phyloP scores from a whole-genome alignment of 306 rosid species.

The Mimosa pudica region DNA sequence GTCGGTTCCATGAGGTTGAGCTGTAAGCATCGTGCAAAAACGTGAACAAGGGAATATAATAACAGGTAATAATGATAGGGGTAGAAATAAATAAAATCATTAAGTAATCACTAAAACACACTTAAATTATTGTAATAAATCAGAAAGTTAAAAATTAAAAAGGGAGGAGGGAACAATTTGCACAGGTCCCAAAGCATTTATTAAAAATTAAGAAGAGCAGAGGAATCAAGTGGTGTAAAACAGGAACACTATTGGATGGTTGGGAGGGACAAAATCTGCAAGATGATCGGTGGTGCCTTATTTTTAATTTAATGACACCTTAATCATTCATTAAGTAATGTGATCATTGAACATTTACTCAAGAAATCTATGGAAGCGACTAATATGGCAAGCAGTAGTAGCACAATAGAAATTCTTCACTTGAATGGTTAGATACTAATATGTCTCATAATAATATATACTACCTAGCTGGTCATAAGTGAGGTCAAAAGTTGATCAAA shows the following conservation, averaged over 20 bases:
- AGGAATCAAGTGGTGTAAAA: conserved; percentile 69
- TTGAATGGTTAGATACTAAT: too few relatives aligned
- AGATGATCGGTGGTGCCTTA: conserved; percentile 39
- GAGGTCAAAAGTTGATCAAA: too few relatives aligned
- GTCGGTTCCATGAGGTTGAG: conserved; percentile 53
- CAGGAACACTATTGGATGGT: conserved; percentile 56
- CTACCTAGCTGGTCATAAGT: too few relatives aligned
- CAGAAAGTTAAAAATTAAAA: conserved; percentile 14
- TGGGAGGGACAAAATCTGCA: conserved; percentile 54
- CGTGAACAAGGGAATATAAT: conserved; percentile 75
- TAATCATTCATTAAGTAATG: conserved; percentile 36
- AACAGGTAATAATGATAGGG: conserved; percentile 47
- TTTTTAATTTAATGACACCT: conserved; percentile 8
- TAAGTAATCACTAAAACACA: conserved; percentile 34
- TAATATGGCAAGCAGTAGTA: background rate
- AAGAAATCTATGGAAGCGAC: background rate
- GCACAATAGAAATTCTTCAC: too few relatives aligned
- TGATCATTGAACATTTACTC: conserved; percentile 31
- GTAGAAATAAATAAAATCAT: conserved; percentile 21
- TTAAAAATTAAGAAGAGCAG: conserved; percentile 59
- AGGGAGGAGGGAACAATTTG: conserved; percentile 1
- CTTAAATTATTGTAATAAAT: background rate
- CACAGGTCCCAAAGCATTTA: conserved; percentile 55
- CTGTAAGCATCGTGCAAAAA: conserved; percentile 90
- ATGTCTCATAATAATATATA: too few relatives aligned